Conservation (phyloP, 768 basidiomycete species). For the Nidularia pulvinata region DNA sequence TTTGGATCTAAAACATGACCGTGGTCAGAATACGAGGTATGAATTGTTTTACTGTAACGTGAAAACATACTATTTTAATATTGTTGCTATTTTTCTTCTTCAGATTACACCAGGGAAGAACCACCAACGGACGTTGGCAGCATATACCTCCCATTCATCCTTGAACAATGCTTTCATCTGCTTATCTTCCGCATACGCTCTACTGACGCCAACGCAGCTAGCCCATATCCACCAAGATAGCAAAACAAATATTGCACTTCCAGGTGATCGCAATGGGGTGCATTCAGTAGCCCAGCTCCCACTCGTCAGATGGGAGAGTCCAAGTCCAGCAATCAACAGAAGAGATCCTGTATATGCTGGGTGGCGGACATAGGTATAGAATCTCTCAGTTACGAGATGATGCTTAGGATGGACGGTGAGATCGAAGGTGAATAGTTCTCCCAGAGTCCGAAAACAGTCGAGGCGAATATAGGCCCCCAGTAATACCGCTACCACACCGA, state of each 20-base stretch:
- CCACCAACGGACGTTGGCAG: constrained; percentile 39
- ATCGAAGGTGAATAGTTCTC: constrained; percentile 46
- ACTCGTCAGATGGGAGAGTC: constrained; percentile 34
- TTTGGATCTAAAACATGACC: too few relatives aligned
- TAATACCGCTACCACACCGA: constrained; percentile 29
- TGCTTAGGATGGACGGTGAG: constrained; percentile 42
- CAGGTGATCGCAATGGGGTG: constrained; percentile 19
- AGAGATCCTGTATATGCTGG: constrained; percentile 48
- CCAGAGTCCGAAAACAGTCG: constrained; percentile 43
- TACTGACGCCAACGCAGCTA: constrained; percentile 36
- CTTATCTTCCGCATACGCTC: constrained; percentile 46
- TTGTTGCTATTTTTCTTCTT: background rate
- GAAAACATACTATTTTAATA: too few relatives aligned
- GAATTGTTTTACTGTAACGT: too few relatives aligned
- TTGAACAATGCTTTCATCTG: constrained; percentile 42
- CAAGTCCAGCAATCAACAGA: constrained; percentile 36
- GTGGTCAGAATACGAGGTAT: too few relatives aligned
- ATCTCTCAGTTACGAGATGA: constrained; percentile 38
- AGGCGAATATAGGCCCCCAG: constrained; percentile 37
- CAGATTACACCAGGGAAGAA: constrained; percentile 35
- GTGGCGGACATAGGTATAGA: constrained; percentile 45
- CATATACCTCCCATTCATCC: constrained; percentile 44
- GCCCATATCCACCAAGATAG: constrained; percentile 42
- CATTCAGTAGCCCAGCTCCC: constrained; percentile 38
- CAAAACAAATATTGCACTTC: constrained; percentile 20